Percentiles rank a stretch among this genome's conserved stretches.
These are phyloP conservation scores for Acrasis kona DNA, from an alignment of 78 protist genomes.

Conservation along the genomic window DNA sequence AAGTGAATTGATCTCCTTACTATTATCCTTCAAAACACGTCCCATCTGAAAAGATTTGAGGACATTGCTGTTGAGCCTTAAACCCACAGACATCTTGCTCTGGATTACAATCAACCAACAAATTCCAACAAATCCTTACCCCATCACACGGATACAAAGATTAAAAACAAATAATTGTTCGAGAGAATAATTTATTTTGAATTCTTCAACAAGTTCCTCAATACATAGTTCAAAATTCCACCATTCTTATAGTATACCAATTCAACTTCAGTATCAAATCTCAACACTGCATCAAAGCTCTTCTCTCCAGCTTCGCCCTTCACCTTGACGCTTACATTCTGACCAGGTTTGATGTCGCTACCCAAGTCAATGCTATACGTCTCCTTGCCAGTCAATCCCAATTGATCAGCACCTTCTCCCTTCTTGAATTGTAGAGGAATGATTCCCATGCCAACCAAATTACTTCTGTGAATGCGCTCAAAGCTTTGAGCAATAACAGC, in stretches of 20 bases:
- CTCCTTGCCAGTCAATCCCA: constrained; percentile 70
- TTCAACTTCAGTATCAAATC: constrained; percentile 72
- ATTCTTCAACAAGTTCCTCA: too few species aligned
- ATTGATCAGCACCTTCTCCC: constrained; percentile 51
- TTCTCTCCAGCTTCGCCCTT: neutral
- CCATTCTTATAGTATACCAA: constrained; percentile 54
- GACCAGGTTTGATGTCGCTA: constrained; percentile 42
- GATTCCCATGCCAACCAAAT: constrained; percentile 75
- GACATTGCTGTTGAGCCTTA: neutral
- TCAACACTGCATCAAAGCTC: constrained; percentile 43
- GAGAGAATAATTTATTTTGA: too few species aligned
- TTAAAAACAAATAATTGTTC: too few species aligned
- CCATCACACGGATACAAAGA: too few species aligned
- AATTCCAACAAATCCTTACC: too few species aligned
- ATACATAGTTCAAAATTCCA: constrained; percentile 65
- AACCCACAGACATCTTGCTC: neutral
- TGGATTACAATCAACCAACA: too few species aligned
- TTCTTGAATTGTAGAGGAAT: constrained; percentile 65
- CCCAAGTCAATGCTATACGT: constrained; percentile 38
- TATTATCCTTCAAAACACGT: neutral
- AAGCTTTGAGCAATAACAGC: constrained; percentile 69
- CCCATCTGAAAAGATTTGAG: neutral
- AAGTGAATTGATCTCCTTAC: neutral
- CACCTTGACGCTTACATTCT: constrained; percentile 34
- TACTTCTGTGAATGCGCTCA: constrained; percentile 70